Conservation (phyloP, 495 filamentous ascomycete species). For the Penicillium steckii region DNA sequence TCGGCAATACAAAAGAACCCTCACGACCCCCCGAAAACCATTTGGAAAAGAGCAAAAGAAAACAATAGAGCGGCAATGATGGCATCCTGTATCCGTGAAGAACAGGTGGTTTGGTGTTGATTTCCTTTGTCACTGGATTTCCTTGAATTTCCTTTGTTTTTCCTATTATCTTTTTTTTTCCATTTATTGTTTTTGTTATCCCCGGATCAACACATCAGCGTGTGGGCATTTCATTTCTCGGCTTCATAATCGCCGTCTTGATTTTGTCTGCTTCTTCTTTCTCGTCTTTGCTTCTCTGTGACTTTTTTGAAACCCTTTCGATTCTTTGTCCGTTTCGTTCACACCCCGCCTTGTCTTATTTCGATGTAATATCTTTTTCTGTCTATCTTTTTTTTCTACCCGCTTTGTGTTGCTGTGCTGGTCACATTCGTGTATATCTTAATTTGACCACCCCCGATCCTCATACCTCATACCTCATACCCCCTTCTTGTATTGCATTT, state of each 20-base stretch:
- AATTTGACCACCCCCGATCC: slow-evolving; percentile 23
- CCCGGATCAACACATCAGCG: slow-evolving; percentile 9
- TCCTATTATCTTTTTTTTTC: slow-evolving; percentile 10
- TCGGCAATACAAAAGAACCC: background rate
- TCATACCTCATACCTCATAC: slow-evolving; percentile 19
- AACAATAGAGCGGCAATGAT: slow-evolving; percentile 28
- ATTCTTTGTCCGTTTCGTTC: slow-evolving; percentile 15
- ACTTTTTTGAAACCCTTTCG: slow-evolving; percentile 11
- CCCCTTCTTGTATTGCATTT: slow-evolving; percentile 32
- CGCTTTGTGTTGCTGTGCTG: slow-evolving; percentile 29
- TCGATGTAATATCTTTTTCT: slow-evolving; percentile 28
- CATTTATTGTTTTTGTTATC: slow-evolving; percentile 6
- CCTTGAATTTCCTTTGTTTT: slow-evolving; percentile 12
- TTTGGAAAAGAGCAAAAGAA: slow-evolving; percentile 8
- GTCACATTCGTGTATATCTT: slow-evolving; percentile 38
- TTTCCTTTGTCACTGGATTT: slow-evolving; percentile 11
- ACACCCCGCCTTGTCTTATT: slow-evolving; percentile 12
- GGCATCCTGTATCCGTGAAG: slow-evolving; percentile 16
- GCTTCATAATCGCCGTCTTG: background rate
- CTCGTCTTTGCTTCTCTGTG: background rate
- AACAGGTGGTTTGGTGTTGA: slow-evolving; percentile 22
- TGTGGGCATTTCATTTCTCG: slow-evolving; percentile 8
- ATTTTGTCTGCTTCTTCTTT: background rate
- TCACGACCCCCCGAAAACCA: background rate
- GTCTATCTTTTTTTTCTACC: background rate